Conservation (phyloP, 495 filamentous ascomycete species). For the Aspergillus cavernicola region DNA sequence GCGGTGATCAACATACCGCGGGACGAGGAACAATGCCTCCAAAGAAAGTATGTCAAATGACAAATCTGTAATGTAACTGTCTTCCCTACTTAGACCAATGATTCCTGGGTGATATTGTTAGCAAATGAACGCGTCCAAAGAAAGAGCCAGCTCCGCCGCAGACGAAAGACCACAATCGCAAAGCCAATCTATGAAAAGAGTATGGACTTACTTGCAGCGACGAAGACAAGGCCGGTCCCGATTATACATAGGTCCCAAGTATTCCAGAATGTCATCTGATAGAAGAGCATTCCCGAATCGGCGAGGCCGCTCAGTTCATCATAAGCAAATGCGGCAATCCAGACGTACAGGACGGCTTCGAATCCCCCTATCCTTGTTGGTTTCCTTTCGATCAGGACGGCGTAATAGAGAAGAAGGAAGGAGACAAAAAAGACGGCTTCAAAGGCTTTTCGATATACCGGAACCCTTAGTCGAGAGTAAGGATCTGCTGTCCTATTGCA, state of each 20-base stretch:
- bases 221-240: conserved; percentile 69
- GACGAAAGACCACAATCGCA: not conserved
- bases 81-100: conserved; percentile 63
- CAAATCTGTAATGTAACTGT: conserved; percentile 61
- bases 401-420: conserved; percentile 82
- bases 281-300: conserved; percentile 80
- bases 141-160: not conserved
- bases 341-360: conserved; percentile 54
- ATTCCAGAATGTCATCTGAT: conserved; percentile 86
- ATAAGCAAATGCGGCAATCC: conserved; percentile 83
- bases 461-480: conserved; percentile 80
- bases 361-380: conserved; percentile 44
- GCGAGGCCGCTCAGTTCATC: conserved; percentile 80
- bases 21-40: conserved; percentile 87
- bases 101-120: conserved; percentile 47
- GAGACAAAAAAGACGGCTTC: conserved; percentile 81
- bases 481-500: conserved; percentile 62
- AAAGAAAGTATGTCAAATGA: conserved; percentile 86
- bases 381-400: conserved; percentile 66
- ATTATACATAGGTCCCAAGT: conserved; percentile 87
- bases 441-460: conserved; percentile 87
- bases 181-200: conserved; percentile 10
- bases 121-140: conserved; percentile 10
- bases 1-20: conserved; percentile 45
- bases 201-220: conserved; percentile 61